Conservation (phyloP, 2,329 filamentous ascomycete species). For the Claviceps digitariae region DNA sequence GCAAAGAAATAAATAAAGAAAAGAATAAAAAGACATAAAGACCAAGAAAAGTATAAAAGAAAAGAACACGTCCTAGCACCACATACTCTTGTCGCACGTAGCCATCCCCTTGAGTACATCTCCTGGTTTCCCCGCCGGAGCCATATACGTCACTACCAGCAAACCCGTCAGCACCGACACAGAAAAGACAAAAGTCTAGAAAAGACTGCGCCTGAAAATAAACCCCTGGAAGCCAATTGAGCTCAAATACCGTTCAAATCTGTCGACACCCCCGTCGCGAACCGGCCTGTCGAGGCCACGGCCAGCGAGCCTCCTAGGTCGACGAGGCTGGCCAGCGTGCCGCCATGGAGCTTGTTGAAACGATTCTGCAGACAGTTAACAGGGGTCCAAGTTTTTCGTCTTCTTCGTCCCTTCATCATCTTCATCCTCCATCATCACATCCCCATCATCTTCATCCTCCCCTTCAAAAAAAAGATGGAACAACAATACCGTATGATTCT, state of each 20-base stretch:
- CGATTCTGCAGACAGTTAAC: constrained; percentile 45
- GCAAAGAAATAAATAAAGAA: not conserved
- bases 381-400: not conserved
- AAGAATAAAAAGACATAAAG: not conserved
- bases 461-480: no score
- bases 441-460: not conserved
- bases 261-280: constrained; percentile 50
- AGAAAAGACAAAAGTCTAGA: not conserved
- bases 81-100: constrained; percentile 46
- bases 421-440: not conserved
- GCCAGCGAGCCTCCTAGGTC: constrained; percentile 52
- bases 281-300: constrained; percentile 50
- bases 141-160: constrained; percentile 47
- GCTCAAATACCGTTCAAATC: constrained; percentile 41
- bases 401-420: not conserved
- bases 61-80: not conserved
- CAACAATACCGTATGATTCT: constrained; percentile 54
- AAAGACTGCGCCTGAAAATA: no score
- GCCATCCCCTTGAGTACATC: constrained; percentile 43
- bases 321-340: constrained; percentile 64
- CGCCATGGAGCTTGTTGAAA: constrained; percentile 62
- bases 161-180: not conserved
- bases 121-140: constrained; percentile 41
- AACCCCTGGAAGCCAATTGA: no score
- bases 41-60: not conserved